Percentiles rank a stretch among this genome's conserved stretches.
phyloP scores from a whole-genome alignment of 2,329 filamentous ascomycete species.

The Neonectria magnoliae region DNA sequence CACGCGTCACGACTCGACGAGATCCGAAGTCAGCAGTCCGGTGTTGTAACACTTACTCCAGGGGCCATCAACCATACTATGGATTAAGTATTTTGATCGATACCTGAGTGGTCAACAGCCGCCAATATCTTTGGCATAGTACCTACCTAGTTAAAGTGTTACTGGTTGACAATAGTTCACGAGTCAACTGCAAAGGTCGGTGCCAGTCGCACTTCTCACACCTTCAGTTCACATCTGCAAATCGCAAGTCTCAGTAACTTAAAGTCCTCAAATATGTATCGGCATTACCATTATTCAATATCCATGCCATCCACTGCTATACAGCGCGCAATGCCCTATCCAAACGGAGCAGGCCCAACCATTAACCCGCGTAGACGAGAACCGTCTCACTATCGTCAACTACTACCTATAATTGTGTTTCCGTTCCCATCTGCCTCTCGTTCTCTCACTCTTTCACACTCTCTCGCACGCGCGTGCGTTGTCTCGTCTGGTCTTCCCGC shows the following conservation, averaged over 20 bases:
- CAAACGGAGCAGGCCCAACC: slow-evolving; percentile 29
- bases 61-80: no score
- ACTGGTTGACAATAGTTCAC: no score
- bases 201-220: not conserved
- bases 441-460: slow-evolving; percentile 6
- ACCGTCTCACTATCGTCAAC: slow-evolving; percentile 1
- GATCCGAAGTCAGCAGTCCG: not conserved
- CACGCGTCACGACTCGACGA: slow-evolving; percentile 26
- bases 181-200: no score
- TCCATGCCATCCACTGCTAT: slow-evolving; percentile 30
- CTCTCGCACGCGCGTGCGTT: slow-evolving; percentile 25
- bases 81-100: no score
- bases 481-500: slow-evolving; percentile 19
- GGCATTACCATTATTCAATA: slow-evolving; percentile 47
- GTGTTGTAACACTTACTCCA: not conserved
- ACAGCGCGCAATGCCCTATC: slow-evolving; percentile 33
- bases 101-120: not conserved
- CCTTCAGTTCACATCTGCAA: not conserved
- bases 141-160: no score
- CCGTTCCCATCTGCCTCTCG: slow-evolving; percentile 18
- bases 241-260: not conserved
- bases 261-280: slow-evolving; percentile 21
- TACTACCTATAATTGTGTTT: slow-evolving; percentile 8
- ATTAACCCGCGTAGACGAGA: slow-evolving; percentile 2
- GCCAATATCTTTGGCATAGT: not conserved